Conservation (phyloP, 108 stramenopile genomes). For the Pelagomonas calceolata region DNA sequence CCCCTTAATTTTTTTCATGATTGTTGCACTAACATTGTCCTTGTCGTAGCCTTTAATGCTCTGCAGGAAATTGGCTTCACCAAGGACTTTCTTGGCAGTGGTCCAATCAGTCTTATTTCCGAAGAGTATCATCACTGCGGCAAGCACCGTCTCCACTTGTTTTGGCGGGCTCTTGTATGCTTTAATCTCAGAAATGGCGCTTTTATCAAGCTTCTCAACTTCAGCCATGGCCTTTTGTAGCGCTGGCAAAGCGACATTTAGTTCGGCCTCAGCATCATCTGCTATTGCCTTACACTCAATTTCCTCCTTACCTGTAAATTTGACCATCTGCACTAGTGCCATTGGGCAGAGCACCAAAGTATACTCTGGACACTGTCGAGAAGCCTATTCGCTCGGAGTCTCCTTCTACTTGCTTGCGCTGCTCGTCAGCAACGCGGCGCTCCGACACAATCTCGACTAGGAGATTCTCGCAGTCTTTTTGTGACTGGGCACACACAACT, state of each 20-base stretch:
- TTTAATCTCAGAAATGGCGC: conserved; percentile 48
- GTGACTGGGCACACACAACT: conserved; percentile 31
- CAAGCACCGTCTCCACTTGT: conserved; percentile 40
- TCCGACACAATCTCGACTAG: conserved; percentile 47
- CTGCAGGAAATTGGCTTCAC: conserved; percentile 33
- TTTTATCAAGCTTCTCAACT: conserved; percentile 57
- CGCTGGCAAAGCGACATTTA: conserved; percentile 47
- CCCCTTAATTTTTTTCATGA: conserved; percentile 47
- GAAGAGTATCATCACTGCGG: conserved; percentile 52
- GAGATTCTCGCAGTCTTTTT: conserved; percentile 51
- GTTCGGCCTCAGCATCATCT: conserved; percentile 46
- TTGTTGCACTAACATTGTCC: conserved; percentile 37
- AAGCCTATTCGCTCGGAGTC: conserved; percentile 37
- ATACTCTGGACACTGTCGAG: too few relatives aligned
- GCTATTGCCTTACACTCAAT: conserved; percentile 46
- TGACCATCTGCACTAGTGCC: too few relatives aligned
- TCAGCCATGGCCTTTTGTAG: conserved; percentile 55
- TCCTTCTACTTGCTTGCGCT: conserved; percentile 44
- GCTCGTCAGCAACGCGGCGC: conserved; percentile 45
- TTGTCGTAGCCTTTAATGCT: conserved; percentile 53
- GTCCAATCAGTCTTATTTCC: conserved; percentile 47
- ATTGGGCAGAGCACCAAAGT: too few relatives aligned
- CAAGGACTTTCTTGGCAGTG: conserved; percentile 44
- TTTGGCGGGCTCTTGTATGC: conserved; percentile 43
- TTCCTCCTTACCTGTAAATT: conserved; percentile 26